Percentiles rank a stretch among this genome's conserved stretches.
These are phyloP conservation scores for Emergomyces africanus DNA, from an alignment of 2,329 filamentous ascomycete species.

Conservation along the genomic window DNA sequence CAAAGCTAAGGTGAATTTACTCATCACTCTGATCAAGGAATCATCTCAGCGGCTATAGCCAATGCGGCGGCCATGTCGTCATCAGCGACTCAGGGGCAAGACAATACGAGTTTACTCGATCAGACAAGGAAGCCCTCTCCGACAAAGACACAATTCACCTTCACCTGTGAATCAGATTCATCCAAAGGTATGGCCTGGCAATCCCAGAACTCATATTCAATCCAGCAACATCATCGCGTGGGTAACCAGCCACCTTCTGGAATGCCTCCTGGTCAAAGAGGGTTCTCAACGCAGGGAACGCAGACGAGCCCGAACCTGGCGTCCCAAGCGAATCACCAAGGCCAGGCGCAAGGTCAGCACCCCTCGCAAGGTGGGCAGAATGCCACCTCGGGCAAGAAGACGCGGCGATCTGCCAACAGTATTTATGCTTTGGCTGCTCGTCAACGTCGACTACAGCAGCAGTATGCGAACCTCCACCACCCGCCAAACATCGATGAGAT, in stretches of 20 bases:
- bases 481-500: slow-evolving; percentile 60
- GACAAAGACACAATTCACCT: slow-evolving; percentile 83
- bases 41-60: slow-evolving; percentile 85
- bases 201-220: slow-evolving; percentile 37
- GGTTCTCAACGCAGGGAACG: slow-evolving; percentile 40
- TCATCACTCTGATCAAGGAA: slow-evolving; percentile 50
- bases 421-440: slow-evolving; percentile 64
- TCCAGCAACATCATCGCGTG: slow-evolving; percentile 25
- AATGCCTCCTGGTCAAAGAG: slow-evolving; percentile 23
- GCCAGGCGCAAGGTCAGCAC: slow-evolving; percentile 17
- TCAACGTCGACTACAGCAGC: slow-evolving; percentile 63
- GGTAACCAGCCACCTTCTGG: slow-evolving; percentile 22
- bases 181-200: slow-evolving; percentile 68
- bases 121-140: slow-evolving; percentile 52
- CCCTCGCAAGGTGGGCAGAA: slow-evolving; percentile 31
- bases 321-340: slow-evolving; percentile 25
- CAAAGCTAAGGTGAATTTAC: slow-evolving; percentile 20
- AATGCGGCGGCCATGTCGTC: slow-evolving; percentile 62
- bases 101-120: slow-evolving; percentile 66
- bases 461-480: slow-evolving; percentile 62
- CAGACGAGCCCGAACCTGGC: slow-evolving; percentile 42
- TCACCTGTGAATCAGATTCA: slow-evolving; percentile 85
- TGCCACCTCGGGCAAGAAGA: slow-evolving; percentile 45
- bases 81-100: slow-evolving; percentile 50
- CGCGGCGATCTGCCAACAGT: slow-evolving; percentile 53